Evolutionary conservation across 2,329 filamentous ascomycete species (phyloP).

Genomic region (Metarhizium album): DNA sequence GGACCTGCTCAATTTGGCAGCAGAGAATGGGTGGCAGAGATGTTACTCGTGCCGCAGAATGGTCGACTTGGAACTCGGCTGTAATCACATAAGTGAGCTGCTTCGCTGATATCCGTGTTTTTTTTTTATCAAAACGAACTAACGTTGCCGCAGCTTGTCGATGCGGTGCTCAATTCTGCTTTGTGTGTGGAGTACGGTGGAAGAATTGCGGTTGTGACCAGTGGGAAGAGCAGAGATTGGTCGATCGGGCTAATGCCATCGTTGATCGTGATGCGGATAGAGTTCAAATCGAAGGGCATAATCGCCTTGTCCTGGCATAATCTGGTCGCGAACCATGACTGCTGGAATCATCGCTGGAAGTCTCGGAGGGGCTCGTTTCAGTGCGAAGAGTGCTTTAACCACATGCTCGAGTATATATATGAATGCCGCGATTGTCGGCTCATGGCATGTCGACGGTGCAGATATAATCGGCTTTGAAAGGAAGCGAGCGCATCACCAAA

Average conservation of each 20-base stretch:
- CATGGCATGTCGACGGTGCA: conserved; percentile 33
- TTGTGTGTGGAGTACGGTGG: conserved; percentile 32
- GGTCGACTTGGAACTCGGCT: conserved; percentile 39
- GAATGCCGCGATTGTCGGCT: conserved; percentile 34
- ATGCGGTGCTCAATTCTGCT: conserved; percentile 40
- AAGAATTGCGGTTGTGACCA: conserved; percentile 25
- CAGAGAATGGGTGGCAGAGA: conserved; percentile 36
- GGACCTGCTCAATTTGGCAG: conserved; percentile 29
- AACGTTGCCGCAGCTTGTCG: conserved; percentile 25
- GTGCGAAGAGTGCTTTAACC: conserved; percentile 6
- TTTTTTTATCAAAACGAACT: not conserved
- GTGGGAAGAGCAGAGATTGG: conserved; percentile 23
- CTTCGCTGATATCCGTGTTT: not conserved
- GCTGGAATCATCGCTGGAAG: not conserved
- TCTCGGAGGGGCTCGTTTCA: not conserved
- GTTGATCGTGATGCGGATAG: not conserved
- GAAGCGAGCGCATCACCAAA: not conserved
- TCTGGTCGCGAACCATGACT: conserved; percentile 2
- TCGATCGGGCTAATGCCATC: not conserved
- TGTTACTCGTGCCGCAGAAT: conserved; percentile 35
- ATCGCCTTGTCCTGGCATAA: not conserved
- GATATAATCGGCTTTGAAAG: conserved; percentile 5
- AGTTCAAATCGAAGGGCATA: not conserved
- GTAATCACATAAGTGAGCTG: conserved; percentile 45
- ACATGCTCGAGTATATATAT: conserved; percentile 30